A percentile compares a stretch with the other conserved stretches of the same genome.
These are phyloP conservation scores for Panus rudis DNA, from an alignment of 768 basidiomycete genomes.

Conservation along the genomic window DNA sequence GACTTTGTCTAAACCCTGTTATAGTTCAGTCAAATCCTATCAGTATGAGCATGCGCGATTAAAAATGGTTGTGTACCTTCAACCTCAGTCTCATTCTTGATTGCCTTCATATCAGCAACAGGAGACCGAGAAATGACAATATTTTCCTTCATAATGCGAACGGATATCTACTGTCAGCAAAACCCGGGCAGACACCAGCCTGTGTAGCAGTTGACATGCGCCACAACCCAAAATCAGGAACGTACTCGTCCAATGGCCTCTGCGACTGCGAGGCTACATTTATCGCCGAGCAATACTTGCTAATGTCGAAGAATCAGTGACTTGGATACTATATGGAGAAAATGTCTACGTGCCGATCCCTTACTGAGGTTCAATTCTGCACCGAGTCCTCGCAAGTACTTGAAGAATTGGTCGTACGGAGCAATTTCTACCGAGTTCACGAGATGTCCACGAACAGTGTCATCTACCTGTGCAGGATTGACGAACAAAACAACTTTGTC, in stretches of 20 bases:
- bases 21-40: neutral
- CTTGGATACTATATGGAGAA: neutral
- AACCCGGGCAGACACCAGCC: neutral
- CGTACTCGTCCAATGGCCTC: constrained; percentile 67
- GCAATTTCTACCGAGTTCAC: constrained; percentile 53
- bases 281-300: constrained; percentile 73
- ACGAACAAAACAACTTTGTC: constrained; percentile 62
- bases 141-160: constrained; percentile 39
- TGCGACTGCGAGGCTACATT: constrained; percentile 75
- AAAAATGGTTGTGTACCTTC: constrained; percentile 22
- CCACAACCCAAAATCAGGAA: constrained; percentile 5
- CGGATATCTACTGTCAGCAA: constrained; percentile 17
- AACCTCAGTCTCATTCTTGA: constrained; percentile 76
- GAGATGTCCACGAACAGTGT: constrained; percentile 47
- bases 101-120: constrained; percentile 69
- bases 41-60: neutral
- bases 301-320: constrained; percentile 19
- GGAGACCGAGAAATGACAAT: constrained; percentile 62
- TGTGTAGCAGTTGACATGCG: constrained; percentile 6
- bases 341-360: constrained; percentile 15
- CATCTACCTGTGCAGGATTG: constrained; percentile 40
- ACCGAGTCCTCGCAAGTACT: constrained; percentile 49
- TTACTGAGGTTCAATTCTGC: constrained; percentile 27
- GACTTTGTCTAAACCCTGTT: constrained; percentile 84
- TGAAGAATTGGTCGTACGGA: constrained; percentile 65